Conservation (phyloP, 371 early-diverging fungal genomes). For the Capniomyces stellatus region DNA sequence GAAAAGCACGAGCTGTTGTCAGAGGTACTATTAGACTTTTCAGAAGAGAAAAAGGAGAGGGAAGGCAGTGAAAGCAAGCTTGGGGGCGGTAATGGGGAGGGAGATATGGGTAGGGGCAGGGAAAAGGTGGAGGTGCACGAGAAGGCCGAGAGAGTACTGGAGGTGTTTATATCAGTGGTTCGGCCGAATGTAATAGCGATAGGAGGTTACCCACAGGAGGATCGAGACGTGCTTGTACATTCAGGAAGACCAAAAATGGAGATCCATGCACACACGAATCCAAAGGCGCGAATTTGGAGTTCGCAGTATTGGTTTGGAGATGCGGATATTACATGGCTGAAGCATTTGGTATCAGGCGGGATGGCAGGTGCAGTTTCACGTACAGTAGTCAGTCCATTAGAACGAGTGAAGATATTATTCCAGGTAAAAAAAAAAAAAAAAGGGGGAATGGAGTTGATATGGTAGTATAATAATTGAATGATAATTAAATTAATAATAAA, state of each 20-base stretch:
- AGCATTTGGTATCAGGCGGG: conserved; percentile 76
- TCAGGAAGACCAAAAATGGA: neutral
- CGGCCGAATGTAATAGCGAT: neutral
- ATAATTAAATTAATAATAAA: neutral
- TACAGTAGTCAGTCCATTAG: conserved; percentile 81
- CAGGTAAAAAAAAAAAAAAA: conserved; percentile 36
- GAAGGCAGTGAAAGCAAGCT: neutral
- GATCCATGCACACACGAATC: neutral
- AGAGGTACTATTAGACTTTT: neutral
- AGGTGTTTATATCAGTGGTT: neutral
- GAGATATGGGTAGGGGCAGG: neutral
- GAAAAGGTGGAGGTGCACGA: neutral
- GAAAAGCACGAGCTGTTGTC: neutral
- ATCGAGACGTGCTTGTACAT: neutral
- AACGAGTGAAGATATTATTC: conserved; percentile 80
- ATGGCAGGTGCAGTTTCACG: conserved; percentile 82
- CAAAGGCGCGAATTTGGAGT: neutral
- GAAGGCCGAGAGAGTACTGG: neutral
- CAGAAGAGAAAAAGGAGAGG: neutral
- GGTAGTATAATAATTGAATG: no score
- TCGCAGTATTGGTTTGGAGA: conserved; percentile 22
- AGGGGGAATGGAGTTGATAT: no score
- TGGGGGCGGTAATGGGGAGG: neutral
- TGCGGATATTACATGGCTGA: conserved; percentile 29
- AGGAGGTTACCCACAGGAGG: neutral